These are phyloP conservation scores for Penicillium canariense DNA, from an alignment of 495 filamentous ascomycete genomes.

Conservation along the genomic window DNA sequence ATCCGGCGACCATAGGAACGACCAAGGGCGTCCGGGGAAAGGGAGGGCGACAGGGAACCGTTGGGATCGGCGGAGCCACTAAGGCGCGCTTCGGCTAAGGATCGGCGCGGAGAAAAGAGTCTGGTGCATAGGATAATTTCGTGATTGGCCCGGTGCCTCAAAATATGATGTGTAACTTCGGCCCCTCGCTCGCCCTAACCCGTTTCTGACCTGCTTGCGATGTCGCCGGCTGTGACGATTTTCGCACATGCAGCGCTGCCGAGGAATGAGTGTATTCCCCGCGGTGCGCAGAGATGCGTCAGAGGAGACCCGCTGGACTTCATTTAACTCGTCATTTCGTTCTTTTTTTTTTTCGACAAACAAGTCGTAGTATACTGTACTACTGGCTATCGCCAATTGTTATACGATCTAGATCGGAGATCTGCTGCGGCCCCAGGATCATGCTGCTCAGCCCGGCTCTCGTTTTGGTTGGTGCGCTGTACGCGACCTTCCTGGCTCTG, in stretches of 20 bases:
- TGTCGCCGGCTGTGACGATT: conserved; percentile 3
- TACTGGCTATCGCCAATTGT: too few species aligned
- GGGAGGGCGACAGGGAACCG: not conserved
- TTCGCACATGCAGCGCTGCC: conserved; percentile 16
- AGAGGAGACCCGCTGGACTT: not conserved
- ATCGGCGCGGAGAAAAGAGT: not conserved
- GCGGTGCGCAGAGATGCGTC: not conserved
- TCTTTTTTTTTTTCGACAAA: not conserved
- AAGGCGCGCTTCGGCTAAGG: not conserved
- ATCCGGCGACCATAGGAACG: conserved; percentile 4
- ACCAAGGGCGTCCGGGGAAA: not conserved
- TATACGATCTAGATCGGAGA: conserved; percentile 2
- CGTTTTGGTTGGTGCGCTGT: conserved; percentile 18
- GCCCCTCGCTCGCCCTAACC: conserved; percentile 2
- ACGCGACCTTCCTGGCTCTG: conserved; percentile 25
- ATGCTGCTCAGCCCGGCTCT: conserved; percentile 28
- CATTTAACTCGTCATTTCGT: not conserved
- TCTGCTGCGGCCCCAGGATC: conserved; percentile 1
- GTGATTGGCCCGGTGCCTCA: not conserved
- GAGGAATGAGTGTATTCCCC: conserved; percentile 14
- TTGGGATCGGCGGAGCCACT: not conserved
- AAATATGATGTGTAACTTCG: not conserved
- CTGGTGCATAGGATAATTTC: not conserved
- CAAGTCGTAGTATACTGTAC: too few species aligned
- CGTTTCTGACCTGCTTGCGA: conserved; percentile 30